These are phyloP conservation scores for Plasmodium berghei DNA, from an alignment of 169 alveolate species.

Conservation along the genomic window DNA sequence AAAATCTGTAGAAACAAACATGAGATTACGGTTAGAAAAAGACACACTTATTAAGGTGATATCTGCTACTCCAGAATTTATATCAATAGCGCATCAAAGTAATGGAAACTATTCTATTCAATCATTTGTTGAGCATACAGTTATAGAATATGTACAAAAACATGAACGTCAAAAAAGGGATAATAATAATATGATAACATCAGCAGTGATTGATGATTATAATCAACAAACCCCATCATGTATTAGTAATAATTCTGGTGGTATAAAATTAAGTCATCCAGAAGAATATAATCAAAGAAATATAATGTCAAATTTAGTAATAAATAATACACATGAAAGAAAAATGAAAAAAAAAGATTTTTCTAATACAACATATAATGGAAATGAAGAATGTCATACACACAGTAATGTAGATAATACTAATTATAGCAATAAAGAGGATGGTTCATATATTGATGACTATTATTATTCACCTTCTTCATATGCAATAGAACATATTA, in stretches of 20 bases:
- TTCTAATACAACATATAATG: background rate
- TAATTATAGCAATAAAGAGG: too few relatives aligned
- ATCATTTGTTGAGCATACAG: slow-evolving; percentile 7
- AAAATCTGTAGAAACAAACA: slow-evolving; percentile 1
- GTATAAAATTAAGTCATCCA: background rate
- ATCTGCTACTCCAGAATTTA: background rate
- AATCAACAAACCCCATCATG: slow-evolving; percentile 26
- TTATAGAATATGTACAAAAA: slow-evolving; percentile 6
- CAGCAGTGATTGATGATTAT: background rate
- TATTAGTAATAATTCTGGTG: slow-evolving; percentile 5
- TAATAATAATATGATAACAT: too few relatives aligned
- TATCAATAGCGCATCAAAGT: background rate
- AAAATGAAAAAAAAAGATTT: background rate
- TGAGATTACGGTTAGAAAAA: slow-evolving; percentile 14
- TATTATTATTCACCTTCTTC: too few relatives aligned
- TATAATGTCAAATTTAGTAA: too few relatives aligned
- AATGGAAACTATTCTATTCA: slow-evolving; percentile 9
- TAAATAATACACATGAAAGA: background rate
- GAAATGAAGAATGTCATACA: too few relatives aligned
- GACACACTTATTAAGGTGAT: slow-evolving; percentile 51
- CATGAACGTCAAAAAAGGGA: background rate
- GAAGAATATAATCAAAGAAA: background rate
- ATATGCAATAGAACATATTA: background rate
- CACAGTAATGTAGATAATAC: too few relatives aligned
- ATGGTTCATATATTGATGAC: too few relatives aligned